Conservation (phyloP, 2,329 filamentous ascomycete genomes). For the Phyllosticta citribraziliensis region DNA sequence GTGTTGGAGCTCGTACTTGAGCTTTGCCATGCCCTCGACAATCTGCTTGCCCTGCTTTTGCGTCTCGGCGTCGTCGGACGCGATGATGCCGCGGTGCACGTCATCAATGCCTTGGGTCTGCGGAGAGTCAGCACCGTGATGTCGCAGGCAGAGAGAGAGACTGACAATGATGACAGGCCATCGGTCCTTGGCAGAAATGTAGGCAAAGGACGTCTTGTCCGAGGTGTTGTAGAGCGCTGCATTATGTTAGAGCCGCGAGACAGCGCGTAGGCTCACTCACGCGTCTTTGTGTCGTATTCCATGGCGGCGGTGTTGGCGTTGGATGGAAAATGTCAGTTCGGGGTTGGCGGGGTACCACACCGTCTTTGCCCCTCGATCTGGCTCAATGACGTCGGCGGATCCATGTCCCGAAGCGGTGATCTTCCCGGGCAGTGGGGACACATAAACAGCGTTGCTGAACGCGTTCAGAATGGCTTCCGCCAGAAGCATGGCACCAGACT, state of each 20-base stretch:
- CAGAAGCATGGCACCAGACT: too few relatives aligned
- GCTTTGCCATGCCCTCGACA: constrained; percentile 62
- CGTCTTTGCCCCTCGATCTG: not conserved
- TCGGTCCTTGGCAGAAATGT: constrained; percentile 70
- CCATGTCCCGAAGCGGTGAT: not conserved
- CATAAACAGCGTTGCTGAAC: not conserved
- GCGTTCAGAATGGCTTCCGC: too few relatives aligned
- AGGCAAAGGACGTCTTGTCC: constrained; percentile 80
- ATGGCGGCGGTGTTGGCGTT: constrained; percentile 33
- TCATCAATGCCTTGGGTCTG: constrained; percentile 92
- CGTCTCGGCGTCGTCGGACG: constrained; percentile 52
- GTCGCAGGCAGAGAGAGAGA: constrained; percentile 5
- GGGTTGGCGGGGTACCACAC: not conserved
- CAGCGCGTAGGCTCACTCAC: constrained; percentile 38
- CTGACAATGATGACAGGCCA: constrained; percentile 89
- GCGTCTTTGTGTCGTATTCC: constrained; percentile 66
- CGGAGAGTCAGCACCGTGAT: not conserved
- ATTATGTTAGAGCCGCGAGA: constrained; percentile 12
- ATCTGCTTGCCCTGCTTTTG: constrained; percentile 77
- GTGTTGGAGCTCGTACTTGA: constrained; percentile 96
- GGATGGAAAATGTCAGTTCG: not conserved
- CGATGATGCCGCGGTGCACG: constrained; percentile 64
- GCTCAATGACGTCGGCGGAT: constrained; percentile 4
- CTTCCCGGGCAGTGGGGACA: not conserved
- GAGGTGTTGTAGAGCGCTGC: constrained; percentile 67